phyloP scores from a whole-genome alignment of 2,329 filamentous ascomycete genomes.

The Botrytis tulipae region DNA sequence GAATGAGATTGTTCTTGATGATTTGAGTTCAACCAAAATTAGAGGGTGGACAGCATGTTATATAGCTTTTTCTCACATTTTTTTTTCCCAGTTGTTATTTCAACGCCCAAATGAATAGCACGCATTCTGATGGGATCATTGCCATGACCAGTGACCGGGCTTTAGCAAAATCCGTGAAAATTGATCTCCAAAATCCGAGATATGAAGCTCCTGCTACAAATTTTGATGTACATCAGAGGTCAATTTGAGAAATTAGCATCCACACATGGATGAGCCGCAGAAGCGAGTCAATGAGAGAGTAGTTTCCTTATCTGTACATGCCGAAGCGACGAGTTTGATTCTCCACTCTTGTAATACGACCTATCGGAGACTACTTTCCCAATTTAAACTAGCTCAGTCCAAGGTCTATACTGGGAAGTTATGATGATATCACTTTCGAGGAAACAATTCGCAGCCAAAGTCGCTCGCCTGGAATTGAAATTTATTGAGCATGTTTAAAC shows the following conservation, averaged over 20 bases:
- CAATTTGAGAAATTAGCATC: not conserved
- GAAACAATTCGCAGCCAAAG: not conserved
- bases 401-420: not conserved
- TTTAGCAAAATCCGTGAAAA: not conserved
- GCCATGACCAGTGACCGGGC: not conserved
- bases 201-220: not conserved
- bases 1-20: not conserved
- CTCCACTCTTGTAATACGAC: not conserved
- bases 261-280: not conserved
- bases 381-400: not conserved
- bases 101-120: too few relatives aligned
- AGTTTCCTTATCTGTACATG: not conserved
- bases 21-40: not conserved
- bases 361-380: not conserved
- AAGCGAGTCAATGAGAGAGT: not conserved
- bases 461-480: too few relatives aligned
- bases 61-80: not conserved
- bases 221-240: not conserved
- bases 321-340: not conserved
- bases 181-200: not conserved
- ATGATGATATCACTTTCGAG: not conserved
- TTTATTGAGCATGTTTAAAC: not conserved
- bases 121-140: not conserved
- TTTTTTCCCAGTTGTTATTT: not conserved
- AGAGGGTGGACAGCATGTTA: not conserved